phyloP scores from a whole-genome alignment of 2,329 filamentous ascomycete genomes.

The Diaporthe destruens region DNA sequence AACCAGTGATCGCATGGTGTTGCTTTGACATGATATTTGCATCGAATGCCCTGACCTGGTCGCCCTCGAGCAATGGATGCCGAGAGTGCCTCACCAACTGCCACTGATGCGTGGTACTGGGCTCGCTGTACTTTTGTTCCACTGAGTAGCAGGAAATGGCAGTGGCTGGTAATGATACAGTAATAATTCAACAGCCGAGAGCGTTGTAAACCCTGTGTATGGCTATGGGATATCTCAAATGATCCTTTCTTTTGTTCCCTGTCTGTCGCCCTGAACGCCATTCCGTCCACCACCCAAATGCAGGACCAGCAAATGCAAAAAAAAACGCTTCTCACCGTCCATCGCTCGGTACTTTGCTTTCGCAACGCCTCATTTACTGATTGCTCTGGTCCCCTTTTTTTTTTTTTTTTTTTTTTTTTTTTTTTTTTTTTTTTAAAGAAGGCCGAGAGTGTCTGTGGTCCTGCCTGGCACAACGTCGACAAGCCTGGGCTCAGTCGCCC shows the following conservation, averaged over 20 bases:
- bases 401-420: too few relatives aligned
- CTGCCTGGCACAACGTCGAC: not conserved
- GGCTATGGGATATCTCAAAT: constrained; percentile 33
- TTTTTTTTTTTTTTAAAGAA: too few relatives aligned
- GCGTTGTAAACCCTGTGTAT: not conserved
- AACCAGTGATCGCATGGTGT: not conserved
- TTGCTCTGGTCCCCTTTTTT: not conserved
- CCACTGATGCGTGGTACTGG: not conserved
- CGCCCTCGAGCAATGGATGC: too few relatives aligned
- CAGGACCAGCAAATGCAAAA: constrained; percentile 25
- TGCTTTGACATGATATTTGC: not conserved
- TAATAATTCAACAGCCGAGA: constrained; percentile 7
- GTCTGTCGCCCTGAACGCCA: constrained; percentile 34
- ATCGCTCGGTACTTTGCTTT: not conserved
- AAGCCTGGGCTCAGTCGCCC: constrained; percentile 53
- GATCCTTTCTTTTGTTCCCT: constrained; percentile 4
- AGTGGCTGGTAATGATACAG: not conserved
- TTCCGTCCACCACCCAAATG: constrained; percentile 7
- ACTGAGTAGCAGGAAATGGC: not conserved
- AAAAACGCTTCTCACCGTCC: constrained; percentile 4
- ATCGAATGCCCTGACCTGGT: not conserved
- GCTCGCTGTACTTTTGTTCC: not conserved
- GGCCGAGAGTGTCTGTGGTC: not conserved
- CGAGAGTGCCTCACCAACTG: not conserved
- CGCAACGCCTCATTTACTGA: not conserved